Conservation (phyloP, 2,329 filamentous ascomycete genomes). For the Penicillium nordicum region DNA sequence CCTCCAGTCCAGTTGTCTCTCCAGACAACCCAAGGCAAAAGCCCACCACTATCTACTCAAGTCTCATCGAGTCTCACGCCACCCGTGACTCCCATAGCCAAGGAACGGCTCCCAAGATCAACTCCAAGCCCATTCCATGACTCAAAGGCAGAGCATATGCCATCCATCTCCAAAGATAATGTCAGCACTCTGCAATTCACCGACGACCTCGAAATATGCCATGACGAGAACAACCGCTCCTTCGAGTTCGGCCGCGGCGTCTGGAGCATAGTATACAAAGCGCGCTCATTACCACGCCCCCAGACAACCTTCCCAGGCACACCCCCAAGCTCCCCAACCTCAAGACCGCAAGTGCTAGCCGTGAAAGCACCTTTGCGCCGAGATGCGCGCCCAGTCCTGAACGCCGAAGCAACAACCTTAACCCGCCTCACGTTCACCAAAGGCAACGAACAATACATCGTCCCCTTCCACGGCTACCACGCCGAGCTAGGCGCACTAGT, state of each 20-base stretch:
- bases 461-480: conserved; percentile 47
- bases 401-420: conserved; percentile 43
- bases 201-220: conserved; percentile 34
- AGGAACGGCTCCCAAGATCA: conserved; percentile 11
- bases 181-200: conserved; percentile 26
- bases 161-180: conserved; percentile 4
- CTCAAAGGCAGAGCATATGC: neutral
- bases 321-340: conserved; percentile 38
- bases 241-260: conserved; percentile 45
- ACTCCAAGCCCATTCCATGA: conserved; percentile 8
- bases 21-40: conserved; percentile 19
- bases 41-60: conserved; percentile 6
- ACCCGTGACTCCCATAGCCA: conserved; percentile 34
- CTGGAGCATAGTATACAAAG: conserved; percentile 49
- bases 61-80: conserved; percentile 30
- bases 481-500: conserved; percentile 40
- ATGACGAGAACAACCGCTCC: conserved; percentile 26
- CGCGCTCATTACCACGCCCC: conserved; percentile 23
- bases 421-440: conserved; percentile 36
- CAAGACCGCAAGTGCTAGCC: conserved; percentile 36
- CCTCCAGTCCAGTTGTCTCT: conserved; percentile 29
- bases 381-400: conserved; percentile 41
- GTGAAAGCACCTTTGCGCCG: conserved; percentile 44
- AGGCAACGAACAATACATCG: conserved; percentile 36
- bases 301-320: conserved; percentile 20